Evolutionary conservation across 352 stramenopile genomes (phyloP).

Genomic region (Globisporangium uncinulatum): DNA sequence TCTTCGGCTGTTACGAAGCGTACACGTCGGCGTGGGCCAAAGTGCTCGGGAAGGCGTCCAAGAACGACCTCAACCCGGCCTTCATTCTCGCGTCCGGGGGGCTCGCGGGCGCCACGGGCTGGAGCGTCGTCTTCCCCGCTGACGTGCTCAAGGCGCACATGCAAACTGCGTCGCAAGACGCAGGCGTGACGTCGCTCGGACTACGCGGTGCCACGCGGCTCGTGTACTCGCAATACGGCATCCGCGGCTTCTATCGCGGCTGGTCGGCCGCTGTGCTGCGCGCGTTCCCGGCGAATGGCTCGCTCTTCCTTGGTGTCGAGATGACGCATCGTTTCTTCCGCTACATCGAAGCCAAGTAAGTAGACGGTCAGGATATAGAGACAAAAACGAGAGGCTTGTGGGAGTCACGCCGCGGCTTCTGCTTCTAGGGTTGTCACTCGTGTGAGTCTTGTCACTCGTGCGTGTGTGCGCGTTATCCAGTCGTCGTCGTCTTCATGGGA

Average conservation of each 20-base stretch:
- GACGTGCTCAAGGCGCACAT: slow-evolving; percentile 85
- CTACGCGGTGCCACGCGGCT: slow-evolving; percentile 42
- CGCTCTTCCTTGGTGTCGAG: slow-evolving; percentile 86
- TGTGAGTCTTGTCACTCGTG: no score
- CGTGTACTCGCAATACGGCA: slow-evolving; percentile 64
- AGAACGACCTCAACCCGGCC: slow-evolving; percentile 68
- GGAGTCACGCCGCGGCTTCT: no score
- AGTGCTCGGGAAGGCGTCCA: slow-evolving; percentile 48
- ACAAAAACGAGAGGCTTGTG: neutral
- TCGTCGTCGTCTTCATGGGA: no score
- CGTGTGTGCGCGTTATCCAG: neutral
- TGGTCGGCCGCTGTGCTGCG: slow-evolving; percentile 82
- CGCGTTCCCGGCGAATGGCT: slow-evolving; percentile 85
- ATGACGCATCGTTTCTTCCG: slow-evolving; percentile 81
- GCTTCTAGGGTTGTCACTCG: no score
- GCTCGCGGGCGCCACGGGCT: slow-evolving; percentile 70
- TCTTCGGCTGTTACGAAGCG: slow-evolving; percentile 82
- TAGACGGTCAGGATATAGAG: neutral
- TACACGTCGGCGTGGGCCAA: slow-evolving; percentile 50
- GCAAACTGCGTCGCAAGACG: slow-evolving; percentile 44
- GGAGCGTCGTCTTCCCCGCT: slow-evolving; percentile 82
- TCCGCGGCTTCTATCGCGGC: slow-evolving; percentile 78
- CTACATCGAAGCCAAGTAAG: slow-evolving; percentile 39
- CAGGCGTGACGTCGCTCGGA: slow-evolving; percentile 15
- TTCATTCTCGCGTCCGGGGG: slow-evolving; percentile 73